These are phyloP conservation scores for Pythium grandisporangium DNA, from an alignment of 352 stramenopile species.

Conservation along the genomic window DNA sequence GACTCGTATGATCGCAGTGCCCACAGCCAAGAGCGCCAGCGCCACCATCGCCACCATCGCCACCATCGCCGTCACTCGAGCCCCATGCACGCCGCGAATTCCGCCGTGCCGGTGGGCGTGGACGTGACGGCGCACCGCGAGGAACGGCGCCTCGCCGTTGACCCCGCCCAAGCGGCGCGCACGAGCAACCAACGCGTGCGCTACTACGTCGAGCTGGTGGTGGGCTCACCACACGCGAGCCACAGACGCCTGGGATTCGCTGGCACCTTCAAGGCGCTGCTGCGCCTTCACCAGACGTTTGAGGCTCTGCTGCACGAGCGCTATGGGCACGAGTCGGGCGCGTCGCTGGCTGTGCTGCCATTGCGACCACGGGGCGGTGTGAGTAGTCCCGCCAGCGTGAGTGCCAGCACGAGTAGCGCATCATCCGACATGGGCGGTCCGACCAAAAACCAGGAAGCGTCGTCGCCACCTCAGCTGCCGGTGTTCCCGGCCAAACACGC, in stretches of 20 bases:
- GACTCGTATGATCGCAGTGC: too few species aligned
- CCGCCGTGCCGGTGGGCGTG: slow-evolving; percentile 42
- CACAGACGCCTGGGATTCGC: slow-evolving; percentile 59
- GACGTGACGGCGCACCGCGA: slow-evolving; percentile 65
- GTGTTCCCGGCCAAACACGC: slow-evolving; percentile 18
- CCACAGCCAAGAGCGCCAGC: too few species aligned
- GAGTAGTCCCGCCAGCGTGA: slow-evolving; percentile 24
- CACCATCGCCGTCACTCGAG: neutral
- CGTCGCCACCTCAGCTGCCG: too few species aligned
- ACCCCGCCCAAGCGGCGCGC: slow-evolving; percentile 18
- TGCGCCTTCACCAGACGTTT: slow-evolving; percentile 41
- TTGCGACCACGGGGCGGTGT: slow-evolving; percentile 1
- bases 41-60: slow-evolving; percentile 1
- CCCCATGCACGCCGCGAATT: too few species aligned
- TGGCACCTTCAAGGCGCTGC: slow-evolving; percentile 47
- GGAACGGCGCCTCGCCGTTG: slow-evolving; percentile 33
- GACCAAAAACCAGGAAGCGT: too few species aligned
- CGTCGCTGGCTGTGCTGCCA: too few species aligned
- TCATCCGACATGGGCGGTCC: slow-evolving; percentile 15
- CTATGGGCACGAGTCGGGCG: slow-evolving; percentile 17
- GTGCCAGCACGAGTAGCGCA: slow-evolving; percentile 20
- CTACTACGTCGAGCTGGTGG: slow-evolving; percentile 66
- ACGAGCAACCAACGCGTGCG: slow-evolving; percentile 40
- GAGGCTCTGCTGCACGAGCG: slow-evolving; percentile 24
- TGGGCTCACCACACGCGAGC: slow-evolving; percentile 31